phyloP scores from a whole-genome alignment of 148 eudicot species.

The Suaeda aralocaspica region DNA sequence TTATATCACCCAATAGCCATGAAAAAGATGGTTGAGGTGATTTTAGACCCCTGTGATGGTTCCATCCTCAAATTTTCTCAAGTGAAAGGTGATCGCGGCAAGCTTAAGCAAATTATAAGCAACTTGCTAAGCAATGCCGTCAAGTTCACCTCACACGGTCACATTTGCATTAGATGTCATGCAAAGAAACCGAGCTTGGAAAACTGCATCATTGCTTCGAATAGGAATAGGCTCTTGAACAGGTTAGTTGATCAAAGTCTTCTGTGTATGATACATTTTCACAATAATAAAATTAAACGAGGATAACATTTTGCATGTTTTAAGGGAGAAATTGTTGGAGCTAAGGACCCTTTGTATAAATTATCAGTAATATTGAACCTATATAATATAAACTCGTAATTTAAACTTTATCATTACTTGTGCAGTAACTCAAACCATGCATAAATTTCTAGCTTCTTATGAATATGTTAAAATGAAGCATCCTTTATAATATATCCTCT shows the following conservation, averaged over 20 bases:
- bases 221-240: conserved; percentile 25
- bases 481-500: too few species aligned
- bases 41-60: conserved; percentile 65
- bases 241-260: conserved; percentile 9
- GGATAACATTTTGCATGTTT: too few species aligned
- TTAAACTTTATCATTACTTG: too few species aligned
- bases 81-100: conserved; percentile 66
- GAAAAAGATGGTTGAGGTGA: conserved; percentile 68
- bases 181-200: conserved; percentile 45
- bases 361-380: too few species aligned
- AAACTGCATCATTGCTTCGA: conserved; percentile 38
- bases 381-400: too few species aligned
- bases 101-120: conserved; percentile 56
- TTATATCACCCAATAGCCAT: conserved; percentile 54
- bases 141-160: conserved; percentile 72
- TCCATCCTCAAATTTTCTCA: conserved; percentile 36
- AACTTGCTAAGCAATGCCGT: conserved; percentile 81
- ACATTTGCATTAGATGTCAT: conserved; percentile 52
- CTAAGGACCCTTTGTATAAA: too few species aligned
- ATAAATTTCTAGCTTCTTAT: too few species aligned
- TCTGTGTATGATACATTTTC: background rate
- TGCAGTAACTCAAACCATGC: too few species aligned
- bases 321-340: too few species aligned
- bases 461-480: too few species aligned
- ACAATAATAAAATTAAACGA: too few species aligned